These are phyloP conservation scores for Aurantiochytrium sp. DNA, from an alignment of 108 stramenopile genomes.

Conservation along the genomic window DNA sequence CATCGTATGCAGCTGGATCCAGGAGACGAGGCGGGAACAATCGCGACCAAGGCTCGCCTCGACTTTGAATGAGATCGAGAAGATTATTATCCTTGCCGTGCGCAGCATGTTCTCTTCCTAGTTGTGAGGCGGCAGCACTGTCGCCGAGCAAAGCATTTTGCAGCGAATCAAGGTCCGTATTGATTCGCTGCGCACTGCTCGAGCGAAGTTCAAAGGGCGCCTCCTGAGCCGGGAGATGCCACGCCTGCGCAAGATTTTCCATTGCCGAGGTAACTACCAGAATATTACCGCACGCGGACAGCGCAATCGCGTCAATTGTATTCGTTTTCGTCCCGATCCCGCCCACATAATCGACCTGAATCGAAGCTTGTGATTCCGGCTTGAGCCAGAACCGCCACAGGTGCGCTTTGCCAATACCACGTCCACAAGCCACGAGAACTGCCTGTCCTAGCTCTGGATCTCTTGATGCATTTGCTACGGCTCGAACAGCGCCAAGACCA, in stretches of 20 bases:
- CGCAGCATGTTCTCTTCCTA: neutral
- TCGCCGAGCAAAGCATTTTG: neutral
- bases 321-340: neutral
- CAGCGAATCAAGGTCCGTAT: neutral
- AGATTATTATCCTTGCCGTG: neutral
- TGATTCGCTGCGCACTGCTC: neutral
- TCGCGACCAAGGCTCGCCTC: neutral
- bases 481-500: neutral
- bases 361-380: no score
- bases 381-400: neutral
- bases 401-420: neutral
- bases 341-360: neutral
- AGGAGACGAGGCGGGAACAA: neutral
- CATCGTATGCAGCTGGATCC: neutral
- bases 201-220: neutral
- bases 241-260: neutral
- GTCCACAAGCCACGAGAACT: neutral
- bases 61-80: neutral
- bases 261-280: neutral
- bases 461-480: neutral
- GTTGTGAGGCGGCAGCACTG: neutral
- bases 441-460: neutral
- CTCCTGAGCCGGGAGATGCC: neutral
- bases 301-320: neutral
- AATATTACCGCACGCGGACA: neutral